phyloP scores from a whole-genome alignment of 805 yeast genomes.

The Kodamaea kakaduensis region DNA sequence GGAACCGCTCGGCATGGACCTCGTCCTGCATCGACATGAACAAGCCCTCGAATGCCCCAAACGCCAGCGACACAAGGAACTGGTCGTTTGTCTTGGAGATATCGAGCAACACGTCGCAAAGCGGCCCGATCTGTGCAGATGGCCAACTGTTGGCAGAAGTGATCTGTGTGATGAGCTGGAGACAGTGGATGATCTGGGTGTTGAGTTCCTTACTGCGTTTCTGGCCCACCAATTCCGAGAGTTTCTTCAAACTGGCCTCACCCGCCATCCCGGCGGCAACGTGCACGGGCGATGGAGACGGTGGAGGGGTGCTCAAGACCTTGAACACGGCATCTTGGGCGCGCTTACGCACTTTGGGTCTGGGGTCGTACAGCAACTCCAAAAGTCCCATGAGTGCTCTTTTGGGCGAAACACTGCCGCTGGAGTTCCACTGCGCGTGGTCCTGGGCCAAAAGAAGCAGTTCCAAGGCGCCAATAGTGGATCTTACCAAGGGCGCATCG shows the following conservation, averaged over 20 bases:
- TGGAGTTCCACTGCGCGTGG: constrained; percentile 64
- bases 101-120: constrained; percentile 74
- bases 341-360: constrained; percentile 95
- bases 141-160: constrained; percentile 85
- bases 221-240: constrained; percentile 34
- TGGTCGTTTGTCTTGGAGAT: constrained; percentile 82
- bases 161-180: constrained; percentile 72
- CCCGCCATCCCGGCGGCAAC: constrained; percentile 71
- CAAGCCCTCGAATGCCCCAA: constrained; percentile 77
- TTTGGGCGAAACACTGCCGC: constrained; percentile 63
- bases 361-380: constrained; percentile 75
- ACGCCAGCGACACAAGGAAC: constrained; percentile 75
- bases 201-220: constrained; percentile 46
- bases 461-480: constrained; percentile 85
- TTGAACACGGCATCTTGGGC: constrained; percentile 83
- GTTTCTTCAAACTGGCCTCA: constrained; percentile 56
- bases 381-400: constrained; percentile 77
- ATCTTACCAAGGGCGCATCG: constrained; percentile 76
- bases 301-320: constrained; percentile 63
- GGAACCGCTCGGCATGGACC: constrained; percentile 60
- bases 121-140: constrained; percentile 53
- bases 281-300: constrained; percentile 74
- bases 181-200: constrained; percentile 63
- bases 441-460: constrained; percentile 77
- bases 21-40: constrained; percentile 62